Conservation (phyloP, 352 stramenopile species). For the Globisporangium lucens region DNA sequence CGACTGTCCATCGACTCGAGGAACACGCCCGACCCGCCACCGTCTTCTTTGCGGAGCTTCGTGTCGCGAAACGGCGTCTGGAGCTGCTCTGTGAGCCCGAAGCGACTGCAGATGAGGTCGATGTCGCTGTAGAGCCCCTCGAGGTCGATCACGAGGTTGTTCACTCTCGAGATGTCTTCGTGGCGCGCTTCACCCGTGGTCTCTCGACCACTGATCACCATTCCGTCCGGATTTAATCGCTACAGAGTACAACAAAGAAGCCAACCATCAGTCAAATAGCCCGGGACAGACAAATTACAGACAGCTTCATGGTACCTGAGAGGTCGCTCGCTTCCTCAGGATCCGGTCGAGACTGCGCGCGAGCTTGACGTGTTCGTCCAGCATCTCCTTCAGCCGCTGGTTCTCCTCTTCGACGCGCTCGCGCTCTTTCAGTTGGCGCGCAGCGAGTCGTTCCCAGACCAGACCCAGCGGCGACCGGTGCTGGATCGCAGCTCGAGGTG, state of each 20-base stretch:
- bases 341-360: constrained; percentile 18
- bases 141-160: constrained; percentile 17
- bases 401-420: constrained; percentile 16
- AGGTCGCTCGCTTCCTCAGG: constrained; percentile 11
- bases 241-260: neutral
- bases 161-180: constrained; percentile 12
- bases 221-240: constrained; percentile 12
- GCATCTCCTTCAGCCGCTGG: constrained; percentile 17
- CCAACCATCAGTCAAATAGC: neutral
- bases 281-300: no score
- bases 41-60: constrained; percentile 7
- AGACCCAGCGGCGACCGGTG: constrained; percentile 15
- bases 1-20: constrained; percentile 17
- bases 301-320: neutral
- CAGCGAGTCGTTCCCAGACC: constrained; percentile 15
- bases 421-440: constrained; percentile 15
- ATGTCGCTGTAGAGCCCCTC: constrained; percentile 16
- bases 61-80: constrained; percentile 12
- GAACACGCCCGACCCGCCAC: neutral
- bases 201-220: constrained; percentile 13
- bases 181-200: neutral
- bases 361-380: constrained; percentile 21
- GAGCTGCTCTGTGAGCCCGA: constrained; percentile 9
- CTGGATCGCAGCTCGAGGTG: constrained; percentile 1
- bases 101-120: constrained; percentile 9